Conservation (phyloP, 2,329 filamentous ascomycete genomes). For the Venturia carpophila region DNA sequence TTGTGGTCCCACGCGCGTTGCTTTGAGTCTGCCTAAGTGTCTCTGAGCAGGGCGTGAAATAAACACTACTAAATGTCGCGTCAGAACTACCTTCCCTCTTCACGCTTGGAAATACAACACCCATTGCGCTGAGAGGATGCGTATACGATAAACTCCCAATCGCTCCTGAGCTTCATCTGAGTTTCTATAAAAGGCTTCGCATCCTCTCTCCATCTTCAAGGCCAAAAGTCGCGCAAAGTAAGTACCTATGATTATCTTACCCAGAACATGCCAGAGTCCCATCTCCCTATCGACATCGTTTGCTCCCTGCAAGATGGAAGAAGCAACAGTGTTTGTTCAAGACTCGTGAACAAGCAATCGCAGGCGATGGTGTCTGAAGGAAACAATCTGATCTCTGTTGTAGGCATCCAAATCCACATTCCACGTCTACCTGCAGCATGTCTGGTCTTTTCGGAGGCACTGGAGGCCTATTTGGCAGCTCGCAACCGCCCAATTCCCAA, state of each 20-base stretch:
- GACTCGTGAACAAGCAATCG: not conserved
- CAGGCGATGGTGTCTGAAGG: not conserved
- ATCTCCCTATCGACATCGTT: no score
- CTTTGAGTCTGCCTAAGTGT: not conserved
- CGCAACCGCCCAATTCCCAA: not conserved
- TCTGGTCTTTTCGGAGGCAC: slow-evolving; percentile 10
- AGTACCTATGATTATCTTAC: not conserved
- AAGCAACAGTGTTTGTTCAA: not conserved
- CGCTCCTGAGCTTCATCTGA: not conserved
- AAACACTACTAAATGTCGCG: not conserved
- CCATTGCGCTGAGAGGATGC: not conserved
- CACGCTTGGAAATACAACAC: not conserved
- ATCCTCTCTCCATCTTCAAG: not conserved
- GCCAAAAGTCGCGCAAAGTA: not conserved
- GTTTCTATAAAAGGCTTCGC: not conserved
- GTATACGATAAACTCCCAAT: not conserved
- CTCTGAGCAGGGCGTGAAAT: not conserved
- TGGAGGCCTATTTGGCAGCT: slow-evolving; percentile 8
- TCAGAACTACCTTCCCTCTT: not conserved
- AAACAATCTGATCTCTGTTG: not conserved
- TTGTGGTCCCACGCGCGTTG: not conserved
- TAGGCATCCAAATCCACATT: not conserved
- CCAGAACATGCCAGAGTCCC: not conserved
- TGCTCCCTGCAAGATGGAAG: not conserved
- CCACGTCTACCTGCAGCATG: slow-evolving; percentile 1